Evolutionary conservation across 805 yeast species (phyloP).

Genomic region (Starmerella tilneyi): DNA sequence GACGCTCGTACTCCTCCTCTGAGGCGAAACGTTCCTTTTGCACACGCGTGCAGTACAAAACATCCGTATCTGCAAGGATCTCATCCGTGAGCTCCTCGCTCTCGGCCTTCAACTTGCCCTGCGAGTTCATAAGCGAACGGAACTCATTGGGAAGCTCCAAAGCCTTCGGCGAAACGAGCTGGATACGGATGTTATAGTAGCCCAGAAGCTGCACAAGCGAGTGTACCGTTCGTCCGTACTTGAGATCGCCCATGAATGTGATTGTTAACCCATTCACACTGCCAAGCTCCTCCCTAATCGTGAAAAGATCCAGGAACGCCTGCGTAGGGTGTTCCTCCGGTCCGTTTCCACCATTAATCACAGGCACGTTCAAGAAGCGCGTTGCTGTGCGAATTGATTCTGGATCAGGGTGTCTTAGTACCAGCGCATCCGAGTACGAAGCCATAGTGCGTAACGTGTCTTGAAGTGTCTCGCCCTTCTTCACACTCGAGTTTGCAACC

Average conservation of each 20-base stretch:
- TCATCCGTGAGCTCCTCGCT: constrained; percentile 70
- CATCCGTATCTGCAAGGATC: constrained; percentile 82
- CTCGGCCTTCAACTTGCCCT: constrained; percentile 65
- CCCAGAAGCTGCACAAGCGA: constrained; percentile 81
- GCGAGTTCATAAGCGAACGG: constrained; percentile 51
- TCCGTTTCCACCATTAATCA: constrained; percentile 96
- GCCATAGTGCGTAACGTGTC: constrained; percentile 93
- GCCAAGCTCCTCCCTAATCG: constrained; percentile 97
- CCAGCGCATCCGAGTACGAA: constrained; percentile 93
- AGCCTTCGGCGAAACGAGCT: constrained; percentile 84
- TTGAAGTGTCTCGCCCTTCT: constrained; percentile 96
- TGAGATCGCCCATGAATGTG: constrained; percentile 97
- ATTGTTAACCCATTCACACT: constrained; percentile 96
- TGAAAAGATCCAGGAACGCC: constrained; percentile 92
- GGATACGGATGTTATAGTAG: constrained; percentile 86
- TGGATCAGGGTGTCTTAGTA: constrained; percentile 89
- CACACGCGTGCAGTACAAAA: constrained; percentile 93
- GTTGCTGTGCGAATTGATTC: constrained; percentile 90
- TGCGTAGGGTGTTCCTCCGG: constrained; percentile 98
- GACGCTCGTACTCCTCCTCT: constrained; percentile 65
- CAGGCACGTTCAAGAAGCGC: constrained; percentile 92
- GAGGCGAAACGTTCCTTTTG: constrained; percentile 91
- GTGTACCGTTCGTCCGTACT: constrained; percentile 97
- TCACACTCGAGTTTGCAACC: constrained; percentile 81
- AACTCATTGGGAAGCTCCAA: constrained; percentile 70